Conservation (phyloP, 2,329 filamentous ascomycete species). For the Trichoderma citrinoviride region DNA sequence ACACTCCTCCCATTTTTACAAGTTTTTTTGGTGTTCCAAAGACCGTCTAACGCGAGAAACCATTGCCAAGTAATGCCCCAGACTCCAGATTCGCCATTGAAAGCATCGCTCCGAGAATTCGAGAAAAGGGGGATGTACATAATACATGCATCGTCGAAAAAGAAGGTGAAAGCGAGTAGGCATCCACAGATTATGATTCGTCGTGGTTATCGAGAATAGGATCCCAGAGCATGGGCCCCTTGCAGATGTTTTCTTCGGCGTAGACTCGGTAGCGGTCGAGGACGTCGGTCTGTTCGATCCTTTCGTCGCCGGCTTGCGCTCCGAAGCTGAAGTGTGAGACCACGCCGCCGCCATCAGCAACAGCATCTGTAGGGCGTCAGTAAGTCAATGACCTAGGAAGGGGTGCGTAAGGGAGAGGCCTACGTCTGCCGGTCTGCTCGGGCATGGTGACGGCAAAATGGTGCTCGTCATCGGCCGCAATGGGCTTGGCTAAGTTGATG, state of each 20-base stretch:
- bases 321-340: slow-evolving; percentile 53
- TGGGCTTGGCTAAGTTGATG: slow-evolving; percentile 47
- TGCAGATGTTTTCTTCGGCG: slow-evolving; percentile 52
- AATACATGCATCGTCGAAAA: slow-evolving; percentile 8
- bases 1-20: not conserved
- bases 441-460: slow-evolving; percentile 43
- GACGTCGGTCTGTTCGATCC: slow-evolving; percentile 52
- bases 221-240: slow-evolving; percentile 32
- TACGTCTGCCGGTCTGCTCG: slow-evolving; percentile 38
- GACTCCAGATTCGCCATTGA: slow-evolving; percentile 12
- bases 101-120: not conserved
- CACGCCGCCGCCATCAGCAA: slow-evolving; percentile 53
- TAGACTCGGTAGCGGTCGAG: slow-evolving; percentile 52
- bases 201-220: slow-evolving; percentile 7
- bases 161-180: not conserved
- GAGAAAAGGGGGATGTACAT: slow-evolving; percentile 11
- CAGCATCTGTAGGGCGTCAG: slow-evolving; percentile 34
- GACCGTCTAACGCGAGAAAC: not conserved
- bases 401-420: slow-evolving; percentile 12
- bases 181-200: not conserved
- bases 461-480: slow-evolving; percentile 46
- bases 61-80: not conserved
- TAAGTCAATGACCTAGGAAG: not conserved
- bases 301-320: slow-evolving; percentile 33
- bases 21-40: slow-evolving; percentile 1